Conservation (phyloP, 1,284 basidiomycete species). For the Trichosporon sp. region DNA sequence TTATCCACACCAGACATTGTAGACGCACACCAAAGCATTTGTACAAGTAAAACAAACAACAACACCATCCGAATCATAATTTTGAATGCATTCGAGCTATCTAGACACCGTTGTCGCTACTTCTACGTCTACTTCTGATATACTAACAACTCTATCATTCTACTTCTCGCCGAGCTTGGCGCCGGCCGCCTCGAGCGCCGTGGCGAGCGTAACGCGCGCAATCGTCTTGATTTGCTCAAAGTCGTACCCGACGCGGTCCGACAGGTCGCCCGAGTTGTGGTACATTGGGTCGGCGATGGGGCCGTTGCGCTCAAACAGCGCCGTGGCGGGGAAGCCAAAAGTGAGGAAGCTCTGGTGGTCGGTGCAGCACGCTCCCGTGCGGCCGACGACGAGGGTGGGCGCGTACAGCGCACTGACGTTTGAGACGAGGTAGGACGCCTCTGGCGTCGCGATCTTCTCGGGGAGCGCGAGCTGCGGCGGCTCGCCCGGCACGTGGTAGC, state of each 20-base stretch:
- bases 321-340: conserved; percentile 77
- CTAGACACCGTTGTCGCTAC: not conserved
- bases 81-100: conserved; percentile 1
- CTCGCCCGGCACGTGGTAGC: conserved; percentile 70
- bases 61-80: not conserved
- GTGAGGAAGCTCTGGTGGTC: conserved; percentile 79
- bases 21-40: conserved; percentile 7
- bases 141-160: not conserved
- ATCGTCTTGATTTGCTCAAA: conserved; percentile 76
- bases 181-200: conserved; percentile 51
- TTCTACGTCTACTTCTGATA: not conserved
- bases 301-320: conserved; percentile 70
- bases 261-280: conserved; percentile 68
- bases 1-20: not conserved
- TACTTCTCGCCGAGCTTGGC: conserved; percentile 29
- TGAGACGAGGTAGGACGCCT: conserved; percentile 71
- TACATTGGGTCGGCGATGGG: conserved; percentile 78
- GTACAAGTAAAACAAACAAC: conserved; percentile 5
- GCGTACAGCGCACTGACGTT: conserved; percentile 71
- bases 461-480: conserved; percentile 76
- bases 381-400: conserved; percentile 78
- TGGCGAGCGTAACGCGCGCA: conserved; percentile 71
- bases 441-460: conserved; percentile 72
- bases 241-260: conserved; percentile 74
- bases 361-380: conserved; percentile 76